Evolutionary conservation across 2,329 filamentous ascomycete genomes (phyloP).

Genomic region (Phialophora macrospora): DNA sequence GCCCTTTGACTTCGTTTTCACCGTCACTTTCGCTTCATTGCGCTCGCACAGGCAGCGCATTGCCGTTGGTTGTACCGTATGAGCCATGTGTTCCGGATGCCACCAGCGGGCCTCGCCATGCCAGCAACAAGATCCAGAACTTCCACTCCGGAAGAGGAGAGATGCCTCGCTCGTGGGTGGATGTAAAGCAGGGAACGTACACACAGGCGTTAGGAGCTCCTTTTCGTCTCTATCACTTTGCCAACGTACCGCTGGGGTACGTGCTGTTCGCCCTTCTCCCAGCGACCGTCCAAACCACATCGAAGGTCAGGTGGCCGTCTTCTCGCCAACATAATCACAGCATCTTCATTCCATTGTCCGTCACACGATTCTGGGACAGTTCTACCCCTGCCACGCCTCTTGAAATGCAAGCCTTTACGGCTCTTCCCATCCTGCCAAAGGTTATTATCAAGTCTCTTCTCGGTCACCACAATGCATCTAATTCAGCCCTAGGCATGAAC

Average conservation of each 20-base stretch:
- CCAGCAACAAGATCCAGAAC: too few species aligned
- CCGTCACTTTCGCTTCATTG: too few species aligned
- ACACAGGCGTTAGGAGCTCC: too few species aligned
- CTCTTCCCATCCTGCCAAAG: background rate
- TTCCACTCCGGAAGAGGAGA: too few species aligned
- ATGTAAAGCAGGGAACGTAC: too few species aligned
- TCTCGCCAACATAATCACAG: background rate
- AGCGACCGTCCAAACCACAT: background rate
- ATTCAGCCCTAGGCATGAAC: conserved; percentile 42
- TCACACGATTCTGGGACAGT: background rate
- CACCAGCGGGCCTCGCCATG: too few species aligned
- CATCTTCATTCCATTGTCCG: background rate
- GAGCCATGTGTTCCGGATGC: too few species aligned
- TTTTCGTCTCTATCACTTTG: background rate
- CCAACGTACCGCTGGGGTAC: background rate
- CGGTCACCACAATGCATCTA: background rate
- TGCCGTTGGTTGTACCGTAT: too few species aligned
- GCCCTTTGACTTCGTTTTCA: too few species aligned
- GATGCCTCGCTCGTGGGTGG: too few species aligned
- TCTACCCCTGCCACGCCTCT: background rate
- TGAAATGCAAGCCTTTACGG: background rate
- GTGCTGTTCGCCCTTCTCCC: too few species aligned
- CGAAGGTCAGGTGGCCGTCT: background rate
- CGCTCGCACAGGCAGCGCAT: too few species aligned
- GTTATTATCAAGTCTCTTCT: background rate